Conservation (phyloP, 2,329 filamentous ascomycete species). For the Blastomyces gilchristii region DNA sequence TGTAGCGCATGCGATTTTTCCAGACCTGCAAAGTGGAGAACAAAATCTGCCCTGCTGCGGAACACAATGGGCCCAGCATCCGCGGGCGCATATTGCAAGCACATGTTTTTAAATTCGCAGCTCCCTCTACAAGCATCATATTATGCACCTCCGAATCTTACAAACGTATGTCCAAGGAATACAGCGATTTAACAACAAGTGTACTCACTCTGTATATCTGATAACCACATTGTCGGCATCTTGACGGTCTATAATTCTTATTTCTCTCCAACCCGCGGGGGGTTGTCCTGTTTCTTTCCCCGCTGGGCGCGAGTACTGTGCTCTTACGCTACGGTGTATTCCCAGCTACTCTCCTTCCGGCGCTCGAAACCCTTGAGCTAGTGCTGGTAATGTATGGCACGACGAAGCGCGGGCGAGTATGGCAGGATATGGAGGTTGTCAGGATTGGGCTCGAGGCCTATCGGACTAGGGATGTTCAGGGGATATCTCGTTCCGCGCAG, state of each 20-base stretch:
- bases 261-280: neutral
- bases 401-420: neutral
- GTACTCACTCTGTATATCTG: constrained; percentile 81
- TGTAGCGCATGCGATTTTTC: neutral
- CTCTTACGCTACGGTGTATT: too few species aligned
- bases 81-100: too few species aligned
- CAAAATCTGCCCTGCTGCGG: too few species aligned
- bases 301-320: neutral
- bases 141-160: too few species aligned
- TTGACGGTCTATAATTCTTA: constrained; percentile 22
- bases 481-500: neutral
- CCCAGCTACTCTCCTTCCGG: too few species aligned
- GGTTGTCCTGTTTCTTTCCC: neutral
- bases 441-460: neutral
- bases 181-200: neutral
- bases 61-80: too few species aligned
- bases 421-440: neutral
- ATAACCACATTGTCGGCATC: constrained; percentile 91
- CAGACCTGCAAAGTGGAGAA: neutral
- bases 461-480: neutral
- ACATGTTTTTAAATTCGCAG: too few species aligned
- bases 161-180: neutral
- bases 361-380: neutral
- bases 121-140: too few species aligned
- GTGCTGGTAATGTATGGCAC: neutral